Evolutionary conservation across 768 basidiomycete species (phyloP).

Genomic region (Tulasnella calospora): DNA sequence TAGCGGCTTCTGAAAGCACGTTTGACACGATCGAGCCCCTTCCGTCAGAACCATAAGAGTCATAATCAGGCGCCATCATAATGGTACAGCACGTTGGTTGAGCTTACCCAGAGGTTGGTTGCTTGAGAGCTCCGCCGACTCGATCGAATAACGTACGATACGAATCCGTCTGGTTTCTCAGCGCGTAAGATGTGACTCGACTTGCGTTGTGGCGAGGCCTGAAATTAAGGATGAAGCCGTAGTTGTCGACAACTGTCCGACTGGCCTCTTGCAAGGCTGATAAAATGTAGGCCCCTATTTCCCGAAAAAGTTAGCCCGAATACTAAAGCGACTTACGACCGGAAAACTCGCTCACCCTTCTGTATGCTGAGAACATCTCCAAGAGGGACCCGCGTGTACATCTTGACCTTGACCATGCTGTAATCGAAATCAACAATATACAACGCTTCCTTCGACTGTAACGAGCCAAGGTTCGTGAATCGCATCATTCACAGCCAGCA

Average conservation of each 20-base stretch:
- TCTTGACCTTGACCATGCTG: conserved; percentile 83
- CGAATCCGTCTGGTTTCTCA: conserved; percentile 53
- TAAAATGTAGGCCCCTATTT: conserved; percentile 84
- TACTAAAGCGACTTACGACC: not conserved
- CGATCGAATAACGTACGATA: conserved; percentile 18
- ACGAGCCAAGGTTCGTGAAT: not conserved
- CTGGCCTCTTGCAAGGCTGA: conserved; percentile 91
- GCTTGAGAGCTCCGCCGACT: conserved; percentile 25
- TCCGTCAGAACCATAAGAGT: conserved; percentile 1
- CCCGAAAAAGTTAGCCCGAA: not conserved
- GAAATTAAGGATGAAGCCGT: conserved; percentile 83
- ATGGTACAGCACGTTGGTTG: not conserved
- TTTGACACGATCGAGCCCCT: conserved; percentile 29
- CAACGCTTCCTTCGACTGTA: conserved; percentile 48
- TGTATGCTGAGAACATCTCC: conserved; percentile 69
- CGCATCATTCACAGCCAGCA: not conserved
- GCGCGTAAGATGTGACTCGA: conserved; percentile 77
- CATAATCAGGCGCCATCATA: not conserved
- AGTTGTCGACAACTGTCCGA: conserved; percentile 81
- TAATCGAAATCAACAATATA: conserved; percentile 94
- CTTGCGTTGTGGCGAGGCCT: conserved; percentile 64
- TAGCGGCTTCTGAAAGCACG: not conserved
- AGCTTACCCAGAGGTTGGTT: not conserved
- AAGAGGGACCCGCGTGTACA: conserved; percentile 84
- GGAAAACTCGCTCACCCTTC: conserved; percentile 54